phyloP scores from a whole-genome alignment of 352 stramenopile species.

The Phytophthora pluvialis region DNA sequence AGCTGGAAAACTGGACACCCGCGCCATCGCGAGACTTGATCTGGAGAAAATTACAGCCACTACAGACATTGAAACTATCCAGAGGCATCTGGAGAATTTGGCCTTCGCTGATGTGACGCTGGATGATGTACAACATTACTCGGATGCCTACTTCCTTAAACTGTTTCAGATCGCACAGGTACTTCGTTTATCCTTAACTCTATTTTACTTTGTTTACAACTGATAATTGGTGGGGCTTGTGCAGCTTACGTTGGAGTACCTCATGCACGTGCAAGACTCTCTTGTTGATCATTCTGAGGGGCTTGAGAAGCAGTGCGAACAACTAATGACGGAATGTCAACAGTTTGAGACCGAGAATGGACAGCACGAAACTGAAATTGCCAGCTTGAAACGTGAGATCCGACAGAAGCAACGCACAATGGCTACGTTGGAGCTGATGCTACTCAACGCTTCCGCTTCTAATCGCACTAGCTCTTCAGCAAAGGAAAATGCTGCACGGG shows the following conservation, averaged over 20 bases:
- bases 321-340: slow-evolving; percentile 65
- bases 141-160: slow-evolving; percentile 87
- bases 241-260: slow-evolving; percentile 83
- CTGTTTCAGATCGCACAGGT: slow-evolving; percentile 88
- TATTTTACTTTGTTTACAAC: not conserved
- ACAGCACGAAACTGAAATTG: slow-evolving; percentile 62
- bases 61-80: slow-evolving; percentile 79
- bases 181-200: not conserved
- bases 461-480: slow-evolving; percentile 31
- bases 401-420: slow-evolving; percentile 84
- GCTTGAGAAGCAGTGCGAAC: slow-evolving; percentile 74
- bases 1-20: slow-evolving; percentile 76
- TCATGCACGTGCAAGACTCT: slow-evolving; percentile 86
- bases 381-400: slow-evolving; percentile 77
- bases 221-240: too few relatives aligned
- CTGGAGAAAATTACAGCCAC: slow-evolving; percentile 74
- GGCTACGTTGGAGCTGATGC: slow-evolving; percentile 81
- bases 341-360: slow-evolving; percentile 69
- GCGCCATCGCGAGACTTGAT: slow-evolving; percentile 72
- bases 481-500: slow-evolving; percentile 48
- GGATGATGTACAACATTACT: slow-evolving; percentile 87
- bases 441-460: slow-evolving; percentile 62
- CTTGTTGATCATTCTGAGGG: slow-evolving; percentile 68
- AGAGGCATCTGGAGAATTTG: slow-evolving; percentile 82
- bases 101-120: slow-evolving; percentile 83